Conservation (phyloP, 176 grass and related monocot genomes). For the Aegilops speltoides region DNA sequence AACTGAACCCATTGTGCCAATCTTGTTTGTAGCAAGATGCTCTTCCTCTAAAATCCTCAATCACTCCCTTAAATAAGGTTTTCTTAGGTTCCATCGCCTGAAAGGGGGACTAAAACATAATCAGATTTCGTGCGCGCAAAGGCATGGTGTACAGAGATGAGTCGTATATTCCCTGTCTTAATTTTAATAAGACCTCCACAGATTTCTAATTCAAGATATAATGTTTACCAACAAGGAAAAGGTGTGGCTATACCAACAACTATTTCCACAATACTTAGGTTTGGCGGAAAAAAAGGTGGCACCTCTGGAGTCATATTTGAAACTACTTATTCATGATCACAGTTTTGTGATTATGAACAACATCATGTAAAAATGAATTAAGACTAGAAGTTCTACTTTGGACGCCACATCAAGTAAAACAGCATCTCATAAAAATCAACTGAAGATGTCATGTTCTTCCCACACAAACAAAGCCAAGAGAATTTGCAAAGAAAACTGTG, state of each 20-base stretch:
- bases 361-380: background rate
- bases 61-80: slow-evolving; percentile 55
- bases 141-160: background rate
- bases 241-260: background rate
- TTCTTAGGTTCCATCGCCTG: slow-evolving; percentile 35
- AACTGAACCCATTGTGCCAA: slow-evolving; percentile 51
- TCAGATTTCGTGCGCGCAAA: slow-evolving; percentile 15
- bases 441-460: background rate
- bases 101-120: background rate
- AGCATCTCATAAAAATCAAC: background rate
- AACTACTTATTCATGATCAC: background rate
- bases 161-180: background rate
- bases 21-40: slow-evolving; percentile 76
- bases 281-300: background rate
- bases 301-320: background rate
- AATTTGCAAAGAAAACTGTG: slow-evolving; percentile 1
- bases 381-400: background rate
- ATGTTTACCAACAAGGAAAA: background rate
- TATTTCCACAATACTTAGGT: background rate
- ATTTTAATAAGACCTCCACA: background rate
- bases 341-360: background rate
- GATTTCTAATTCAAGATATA: background rate
- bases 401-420: background rate
- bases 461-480: background rate
- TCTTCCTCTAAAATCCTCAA: slow-evolving; percentile 75